These are phyloP conservation scores for Ruellia speciosa DNA, from an alignment of 305 asterid genomes.

Conservation along the genomic window DNA sequence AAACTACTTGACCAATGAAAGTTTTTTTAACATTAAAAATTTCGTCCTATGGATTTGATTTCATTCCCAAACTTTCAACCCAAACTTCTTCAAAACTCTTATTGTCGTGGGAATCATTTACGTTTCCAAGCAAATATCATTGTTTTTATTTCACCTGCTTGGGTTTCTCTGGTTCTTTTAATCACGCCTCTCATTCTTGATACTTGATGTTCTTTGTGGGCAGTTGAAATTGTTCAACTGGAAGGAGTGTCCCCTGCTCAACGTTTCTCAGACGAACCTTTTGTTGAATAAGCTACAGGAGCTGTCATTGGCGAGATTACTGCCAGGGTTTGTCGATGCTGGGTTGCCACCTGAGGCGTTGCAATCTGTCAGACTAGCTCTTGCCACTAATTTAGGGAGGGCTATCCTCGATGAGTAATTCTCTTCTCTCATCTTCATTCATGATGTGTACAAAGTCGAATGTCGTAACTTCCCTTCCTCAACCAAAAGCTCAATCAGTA, in stretches of 20 bases:
- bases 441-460: not conserved
- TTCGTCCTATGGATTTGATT: too few relatives aligned
- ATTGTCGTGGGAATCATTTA: too few relatives aligned
- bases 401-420: conserved; percentile 78
- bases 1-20: too few relatives aligned
- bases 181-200: conserved; percentile 5
- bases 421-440: conserved; percentile 2
- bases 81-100: too few relatives aligned
- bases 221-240: conserved; percentile 81
- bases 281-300: conserved; percentile 83
- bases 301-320: conserved; percentile 63
- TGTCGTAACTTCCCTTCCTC: not conserved
- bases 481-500: not conserved
- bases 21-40: too few relatives aligned
- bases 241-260: conserved; percentile 59
- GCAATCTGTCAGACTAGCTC: conserved; percentile 70
- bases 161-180: not conserved
- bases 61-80: too few relatives aligned
- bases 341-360: conserved; percentile 77
- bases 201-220: conserved; percentile 12
- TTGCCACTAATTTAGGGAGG: conserved; percentile 81
- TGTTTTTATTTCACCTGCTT: not conserved
- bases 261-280: conserved; percentile 67
- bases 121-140: not conserved
- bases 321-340: conserved; percentile 61